Conservation (phyloP, 2,329 filamentous ascomycete genomes). For the Westerdykella aurantiaca region DNA sequence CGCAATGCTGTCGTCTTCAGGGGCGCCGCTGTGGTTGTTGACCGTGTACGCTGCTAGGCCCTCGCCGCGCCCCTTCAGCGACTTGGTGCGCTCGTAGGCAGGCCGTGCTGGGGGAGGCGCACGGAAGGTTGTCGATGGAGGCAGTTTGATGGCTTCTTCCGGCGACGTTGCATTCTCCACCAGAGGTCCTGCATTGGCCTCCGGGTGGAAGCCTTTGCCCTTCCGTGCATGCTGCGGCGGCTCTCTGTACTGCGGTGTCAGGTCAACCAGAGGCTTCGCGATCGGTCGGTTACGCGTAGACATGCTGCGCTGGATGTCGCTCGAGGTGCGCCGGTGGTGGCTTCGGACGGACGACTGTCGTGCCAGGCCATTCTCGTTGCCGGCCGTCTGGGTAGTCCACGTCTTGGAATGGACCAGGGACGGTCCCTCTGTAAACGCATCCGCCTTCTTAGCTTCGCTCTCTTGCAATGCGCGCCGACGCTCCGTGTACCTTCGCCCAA, state of each 20-base stretch:
- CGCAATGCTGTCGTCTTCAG: slow-evolving; percentile 30
- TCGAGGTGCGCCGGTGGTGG: slow-evolving; percentile 27
- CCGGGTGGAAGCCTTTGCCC: slow-evolving; percentile 45
- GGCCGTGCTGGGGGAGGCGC: slow-evolving; percentile 29
- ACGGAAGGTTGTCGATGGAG: slow-evolving; percentile 43
- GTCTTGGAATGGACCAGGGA: slow-evolving; percentile 48
- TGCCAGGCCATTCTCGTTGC: slow-evolving; percentile 20
- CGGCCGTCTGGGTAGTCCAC: slow-evolving; percentile 21
- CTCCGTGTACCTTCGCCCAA: slow-evolving; percentile 48
- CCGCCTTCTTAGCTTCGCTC: slow-evolving; percentile 31
- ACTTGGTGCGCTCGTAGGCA: slow-evolving; percentile 29
- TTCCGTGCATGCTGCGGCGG: slow-evolving; percentile 55
- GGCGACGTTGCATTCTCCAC: slow-evolving; percentile 44
- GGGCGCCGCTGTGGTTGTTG: slow-evolving; percentile 28
- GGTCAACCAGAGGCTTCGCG: slow-evolving; percentile 59
- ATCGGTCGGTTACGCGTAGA: slow-evolving; percentile 41
- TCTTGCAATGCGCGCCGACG: slow-evolving; percentile 38
- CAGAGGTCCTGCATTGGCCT: slow-evolving; percentile 36
- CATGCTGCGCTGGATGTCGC: slow-evolving; percentile 42
- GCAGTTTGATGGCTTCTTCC: slow-evolving; percentile 40
- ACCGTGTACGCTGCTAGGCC: slow-evolving; percentile 29
- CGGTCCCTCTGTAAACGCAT: slow-evolving; percentile 53
- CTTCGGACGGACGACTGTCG: slow-evolving; percentile 31
- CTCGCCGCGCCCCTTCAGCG: slow-evolving; percentile 31
- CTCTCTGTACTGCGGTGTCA: slow-evolving; percentile 60